Conservation (phyloP, 148 eudicot genomes). For the Fagopyrum homotropicum region DNA sequence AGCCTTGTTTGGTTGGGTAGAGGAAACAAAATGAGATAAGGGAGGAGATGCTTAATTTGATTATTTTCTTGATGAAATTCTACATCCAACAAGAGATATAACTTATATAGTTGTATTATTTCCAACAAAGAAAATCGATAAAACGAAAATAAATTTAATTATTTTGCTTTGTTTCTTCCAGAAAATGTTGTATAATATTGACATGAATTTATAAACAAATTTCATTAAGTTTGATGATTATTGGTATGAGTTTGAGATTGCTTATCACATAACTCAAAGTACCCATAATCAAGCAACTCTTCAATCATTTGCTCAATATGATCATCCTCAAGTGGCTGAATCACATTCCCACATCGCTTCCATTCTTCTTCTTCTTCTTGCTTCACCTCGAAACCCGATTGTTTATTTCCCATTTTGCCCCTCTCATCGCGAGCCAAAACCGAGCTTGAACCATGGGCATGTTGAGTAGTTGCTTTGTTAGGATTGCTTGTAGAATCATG, state of each 20-base stretch:
- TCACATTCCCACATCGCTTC: slow-evolving; percentile 7
- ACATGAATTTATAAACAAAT: slow-evolving; percentile 1
- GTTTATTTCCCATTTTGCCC: slow-evolving; percentile 5
- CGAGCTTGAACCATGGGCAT: neutral
- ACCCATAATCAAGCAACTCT: slow-evolving; percentile 18
- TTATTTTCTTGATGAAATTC: neutral
- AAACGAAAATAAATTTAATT: neutral
- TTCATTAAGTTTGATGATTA: slow-evolving; percentile 5
- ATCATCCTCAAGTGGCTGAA: slow-evolving; percentile 8
- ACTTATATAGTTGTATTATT: neutral
- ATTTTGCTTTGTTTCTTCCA: neutral
- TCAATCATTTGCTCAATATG: slow-evolving; percentile 19
- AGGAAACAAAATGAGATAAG: neutral
- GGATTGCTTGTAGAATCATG: neutral
- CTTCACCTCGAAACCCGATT: neutral
- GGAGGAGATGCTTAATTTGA: neutral
- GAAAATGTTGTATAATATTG: neutral
- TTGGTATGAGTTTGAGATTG: slow-evolving; percentile 7
- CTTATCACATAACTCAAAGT: slow-evolving; percentile 12
- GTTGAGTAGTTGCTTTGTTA: neutral
- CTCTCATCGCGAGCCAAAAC: neutral
- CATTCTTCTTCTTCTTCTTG: neutral
- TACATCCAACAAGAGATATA: neutral
- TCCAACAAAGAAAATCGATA: neutral
- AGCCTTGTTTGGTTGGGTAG: neutral